Evolutionary conservation across 164 flowering plant species (phyloP), one percentile per base, ranked within the genome.

Genomic region (Magnolia changhungtana): DNA sequence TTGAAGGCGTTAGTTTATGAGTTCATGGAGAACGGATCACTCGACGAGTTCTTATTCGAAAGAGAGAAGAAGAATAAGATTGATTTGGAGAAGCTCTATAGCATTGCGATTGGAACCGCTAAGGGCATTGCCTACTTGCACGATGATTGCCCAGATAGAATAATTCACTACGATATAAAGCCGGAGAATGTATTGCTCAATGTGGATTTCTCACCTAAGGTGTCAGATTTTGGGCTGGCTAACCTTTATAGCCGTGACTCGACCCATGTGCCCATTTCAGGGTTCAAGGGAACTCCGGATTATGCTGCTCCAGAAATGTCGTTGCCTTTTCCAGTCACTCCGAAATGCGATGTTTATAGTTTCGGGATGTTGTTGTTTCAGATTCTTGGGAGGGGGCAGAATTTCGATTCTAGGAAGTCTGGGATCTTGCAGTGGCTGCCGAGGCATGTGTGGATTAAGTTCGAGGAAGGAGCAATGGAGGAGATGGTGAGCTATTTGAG

Each of bases 291-390:
- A 20, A 74, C 69, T 3, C 50, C 18, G 7, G 69, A 58, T 20
- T 74, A 74, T 74, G 76, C 67, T 0, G 76, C 76, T 0, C 76
- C 76, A 8, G 76, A 74, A 50, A 19, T 63, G 69, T 55, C 11
- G 21, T 72, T 24, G 74, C 55, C 71, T 7, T 75, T 52, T 69
- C 80, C 83, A 19, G 71, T 76, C 1, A 73, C 83, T 5, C 71
- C 76, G 20, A 82, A 76, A 52, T 79, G 79, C 37, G 80, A 82
- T 71, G 81, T 79, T 29, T 82, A 82, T 68, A 79, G 84, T 70
- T 82, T 79, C 14, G 84, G 84, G 45, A 79, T 82, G 75, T 16
- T 82, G 19, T 67, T 82, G 71, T 79, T 82, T 37, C 80, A 81
- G 77, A 81, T 80, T 29, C 14, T 81, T 0, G 75, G 81, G 52